phyloP scores from a whole-genome alignment of 139 green algal genomes.

The Auxenochlorella protothecoides region DNA sequence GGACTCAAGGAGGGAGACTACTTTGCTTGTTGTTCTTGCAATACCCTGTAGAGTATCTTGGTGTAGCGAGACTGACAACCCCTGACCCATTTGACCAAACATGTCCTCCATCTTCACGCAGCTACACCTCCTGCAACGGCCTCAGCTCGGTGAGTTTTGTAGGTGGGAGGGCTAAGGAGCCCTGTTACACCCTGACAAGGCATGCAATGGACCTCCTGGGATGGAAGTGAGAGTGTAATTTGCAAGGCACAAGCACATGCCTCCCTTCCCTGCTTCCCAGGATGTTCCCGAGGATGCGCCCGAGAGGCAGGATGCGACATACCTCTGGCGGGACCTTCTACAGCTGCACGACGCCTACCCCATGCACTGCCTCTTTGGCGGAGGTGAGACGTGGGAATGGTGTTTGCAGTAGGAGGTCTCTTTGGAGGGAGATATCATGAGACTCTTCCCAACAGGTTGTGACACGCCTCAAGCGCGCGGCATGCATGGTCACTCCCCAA shows the following conservation, averaged over 20 bases:
- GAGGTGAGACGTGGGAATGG: slow-evolving; percentile 13
- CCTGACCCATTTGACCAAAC: too few species aligned
- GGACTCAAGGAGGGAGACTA: too few species aligned
- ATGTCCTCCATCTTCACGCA: too few species aligned
- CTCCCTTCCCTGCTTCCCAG: background rate
- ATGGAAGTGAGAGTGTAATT: background rate
- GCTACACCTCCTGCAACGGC: slow-evolving; percentile 37
- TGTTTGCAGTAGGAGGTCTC: background rate
- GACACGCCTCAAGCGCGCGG: background rate
- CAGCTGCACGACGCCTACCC: slow-evolving; percentile 31
- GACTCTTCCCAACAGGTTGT: too few species aligned
- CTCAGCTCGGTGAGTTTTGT: slow-evolving; percentile 16
- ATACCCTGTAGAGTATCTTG: too few species aligned
- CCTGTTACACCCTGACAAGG: too few species aligned
- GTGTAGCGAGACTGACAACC: too few species aligned
- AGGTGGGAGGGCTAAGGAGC: background rate
- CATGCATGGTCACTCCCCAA: background rate
- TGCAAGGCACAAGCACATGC: background rate
- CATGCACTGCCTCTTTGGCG: slow-evolving; percentile 54
- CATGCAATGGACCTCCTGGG: too few species aligned
- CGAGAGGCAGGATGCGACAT: slow-evolving; percentile 11
- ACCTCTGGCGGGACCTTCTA: slow-evolving; percentile 38
- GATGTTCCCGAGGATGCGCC: background rate
- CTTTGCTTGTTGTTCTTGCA: too few species aligned
- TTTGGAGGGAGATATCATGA: too few species aligned